A percentile compares a stretch with the other conserved stretches of the same genome.
Conservation (phyloP, 2,329 filamentous ascomycete species). For the Coleophoma crateriformis region DNA sequence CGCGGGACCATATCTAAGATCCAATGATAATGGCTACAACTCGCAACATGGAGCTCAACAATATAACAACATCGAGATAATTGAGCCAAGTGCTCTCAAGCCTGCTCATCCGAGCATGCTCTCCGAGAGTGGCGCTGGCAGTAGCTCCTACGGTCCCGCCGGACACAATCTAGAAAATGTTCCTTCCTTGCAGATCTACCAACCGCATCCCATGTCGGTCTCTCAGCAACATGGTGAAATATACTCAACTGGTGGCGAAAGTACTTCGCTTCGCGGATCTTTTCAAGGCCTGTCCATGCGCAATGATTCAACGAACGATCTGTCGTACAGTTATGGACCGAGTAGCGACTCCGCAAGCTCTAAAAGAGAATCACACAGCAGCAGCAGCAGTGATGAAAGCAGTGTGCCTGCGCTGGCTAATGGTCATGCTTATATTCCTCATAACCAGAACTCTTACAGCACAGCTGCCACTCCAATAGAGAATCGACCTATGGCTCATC, state of each 20-base stretch:
- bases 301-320: conserved; percentile 8
- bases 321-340: conserved; percentile 9
- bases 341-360: conserved; percentile 5
- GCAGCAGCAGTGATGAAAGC: conserved; percentile 3
- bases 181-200: conserved; percentile 14
- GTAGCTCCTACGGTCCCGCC: conserved; percentile 12
- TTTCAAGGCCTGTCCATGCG: conserved; percentile 2
- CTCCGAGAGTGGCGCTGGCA: conserved; percentile 7
- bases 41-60: conserved; percentile 8
- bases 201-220: conserved; percentile 6
- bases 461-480: not conserved
- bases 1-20: conserved; percentile 7
- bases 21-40: conserved; percentile 6
- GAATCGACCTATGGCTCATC: not conserved
- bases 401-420: conserved; percentile 9
- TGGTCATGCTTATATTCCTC: conserved; percentile 11
- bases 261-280: not conserved
- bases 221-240: conserved; percentile 7
- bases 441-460: conserved; percentile 4
- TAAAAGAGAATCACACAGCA: conserved; percentile 11
- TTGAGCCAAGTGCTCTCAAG: conserved; percentile 3
- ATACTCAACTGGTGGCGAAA: conserved; percentile 9
- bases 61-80: conserved; percentile 7
- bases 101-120: conserved; percentile 5
- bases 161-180: conserved; percentile 18